Percentiles rank a stretch among this genome's conserved stretches.
Conservation (phyloP, 1,284 basidiomycete species). For the Irpex rosettiformis region DNA sequence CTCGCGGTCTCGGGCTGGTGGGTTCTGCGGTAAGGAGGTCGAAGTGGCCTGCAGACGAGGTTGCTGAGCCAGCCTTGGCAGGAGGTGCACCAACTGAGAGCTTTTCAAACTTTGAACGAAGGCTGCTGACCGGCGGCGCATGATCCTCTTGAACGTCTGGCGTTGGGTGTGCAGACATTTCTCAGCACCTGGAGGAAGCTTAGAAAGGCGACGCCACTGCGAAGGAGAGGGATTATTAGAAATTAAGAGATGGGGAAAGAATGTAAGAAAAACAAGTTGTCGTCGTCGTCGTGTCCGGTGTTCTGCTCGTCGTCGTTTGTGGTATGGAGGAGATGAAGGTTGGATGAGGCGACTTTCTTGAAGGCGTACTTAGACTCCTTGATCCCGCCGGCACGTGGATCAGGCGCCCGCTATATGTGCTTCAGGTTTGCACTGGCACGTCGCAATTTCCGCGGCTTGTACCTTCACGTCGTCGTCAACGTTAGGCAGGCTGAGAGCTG, state of each 20-base stretch:
- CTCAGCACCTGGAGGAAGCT: slow-evolving; percentile 3
- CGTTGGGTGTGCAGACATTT: slow-evolving; percentile 6
- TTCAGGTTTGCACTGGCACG: too few relatives aligned
- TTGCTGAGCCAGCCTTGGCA: slow-evolving; percentile 17
- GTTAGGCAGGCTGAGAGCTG: too few relatives aligned
- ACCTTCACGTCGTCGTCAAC: background rate
- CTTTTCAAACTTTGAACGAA: slow-evolving; percentile 67
- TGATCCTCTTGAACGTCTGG: slow-evolving; percentile 42
- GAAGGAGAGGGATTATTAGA: slow-evolving; percentile 1
- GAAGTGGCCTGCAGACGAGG: slow-evolving; percentile 2
- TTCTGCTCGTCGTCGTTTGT: background rate
- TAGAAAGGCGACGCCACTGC: slow-evolving; percentile 12
- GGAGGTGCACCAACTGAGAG: slow-evolving; percentile 35
- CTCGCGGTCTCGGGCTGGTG: slow-evolving; percentile 36
- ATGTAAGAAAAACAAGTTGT: background rate
- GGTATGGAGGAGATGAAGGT: background rate
- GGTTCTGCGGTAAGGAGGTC: slow-evolving; percentile 24
- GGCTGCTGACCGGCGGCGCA: slow-evolving; percentile 58
- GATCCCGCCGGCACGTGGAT: background rate
- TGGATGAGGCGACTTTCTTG: background rate
- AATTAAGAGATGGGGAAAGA: background rate
- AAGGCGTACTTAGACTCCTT: background rate
- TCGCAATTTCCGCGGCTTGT: background rate
- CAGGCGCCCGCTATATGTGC: background rate
- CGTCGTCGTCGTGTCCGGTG: background rate